Evolutionary conservation across 2,329 filamentous ascomycete genomes (phyloP).

Genomic region (Microsporum audouinii): DNA sequence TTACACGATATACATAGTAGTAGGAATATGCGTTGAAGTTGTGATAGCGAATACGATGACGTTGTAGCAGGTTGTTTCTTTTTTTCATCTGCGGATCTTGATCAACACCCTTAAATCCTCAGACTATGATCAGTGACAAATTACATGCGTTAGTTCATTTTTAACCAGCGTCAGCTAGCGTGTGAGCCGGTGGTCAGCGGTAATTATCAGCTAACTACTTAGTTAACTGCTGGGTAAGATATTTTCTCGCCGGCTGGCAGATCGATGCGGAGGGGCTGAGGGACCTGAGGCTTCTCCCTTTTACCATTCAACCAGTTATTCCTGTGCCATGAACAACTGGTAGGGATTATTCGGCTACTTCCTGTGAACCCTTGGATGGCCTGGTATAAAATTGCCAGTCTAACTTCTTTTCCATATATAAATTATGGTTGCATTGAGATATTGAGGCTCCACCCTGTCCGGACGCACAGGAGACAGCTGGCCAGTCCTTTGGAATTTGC

Average conservation of each 20-base stretch:
- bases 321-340: not conserved
- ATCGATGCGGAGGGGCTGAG: too few species aligned
- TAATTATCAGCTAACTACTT: too few species aligned
- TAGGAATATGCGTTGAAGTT: not conserved
- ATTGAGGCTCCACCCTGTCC: not conserved
- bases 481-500: not conserved
- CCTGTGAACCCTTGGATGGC: not conserved
- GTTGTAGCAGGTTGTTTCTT: not conserved
- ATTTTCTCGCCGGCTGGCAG: too few species aligned
- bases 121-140: too few species aligned
- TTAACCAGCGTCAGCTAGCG: too few species aligned
- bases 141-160: too few species aligned
- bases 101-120: not conserved
- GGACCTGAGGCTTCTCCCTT: too few species aligned
- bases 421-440: conserved; percentile 1
- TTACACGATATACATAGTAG: too few species aligned
- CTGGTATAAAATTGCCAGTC: not conserved
- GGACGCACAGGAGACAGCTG: not conserved
- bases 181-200: too few species aligned
- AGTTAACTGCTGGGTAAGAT: too few species aligned
- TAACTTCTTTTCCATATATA: not conserved
- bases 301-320: too few species aligned
- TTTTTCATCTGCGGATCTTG: not conserved
- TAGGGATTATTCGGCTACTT: not conserved
- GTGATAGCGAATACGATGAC: not conserved